phyloP scores from a whole-genome alignment of 2,329 filamentous ascomycete genomes.

The Pezicula carpinea region DNA sequence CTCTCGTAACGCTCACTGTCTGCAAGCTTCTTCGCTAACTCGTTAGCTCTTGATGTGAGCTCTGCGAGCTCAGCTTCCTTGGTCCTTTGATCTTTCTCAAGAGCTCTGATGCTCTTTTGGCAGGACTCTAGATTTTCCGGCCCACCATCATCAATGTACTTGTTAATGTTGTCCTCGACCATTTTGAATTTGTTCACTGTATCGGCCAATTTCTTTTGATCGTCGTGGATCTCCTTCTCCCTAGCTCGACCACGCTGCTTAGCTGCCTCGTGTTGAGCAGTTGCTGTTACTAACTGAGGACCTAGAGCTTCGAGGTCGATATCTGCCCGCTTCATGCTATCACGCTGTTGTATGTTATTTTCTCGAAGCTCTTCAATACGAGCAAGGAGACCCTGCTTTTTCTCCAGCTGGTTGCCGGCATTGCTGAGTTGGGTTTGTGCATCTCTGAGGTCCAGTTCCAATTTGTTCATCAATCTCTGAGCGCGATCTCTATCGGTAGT shows the following conservation, averaged over 20 bases:
- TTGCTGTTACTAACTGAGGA: slow-evolving; percentile 71
- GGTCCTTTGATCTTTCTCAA: slow-evolving; percentile 61
- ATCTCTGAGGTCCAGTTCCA: slow-evolving; percentile 77
- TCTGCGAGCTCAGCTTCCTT: slow-evolving; percentile 64
- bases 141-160: slow-evolving; percentile 74
- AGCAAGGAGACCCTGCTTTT: slow-evolving; percentile 64
- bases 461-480: slow-evolving; percentile 59
- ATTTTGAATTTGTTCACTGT: slow-evolving; percentile 74
- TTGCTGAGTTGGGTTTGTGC: slow-evolving; percentile 67
- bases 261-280: slow-evolving; percentile 72
- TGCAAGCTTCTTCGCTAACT: slow-evolving; percentile 69
- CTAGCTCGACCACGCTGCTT: slow-evolving; percentile 65
- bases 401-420: slow-evolving; percentile 71
- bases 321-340: slow-evolving; percentile 65
- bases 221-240: slow-evolving; percentile 67
- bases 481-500: slow-evolving; percentile 67
- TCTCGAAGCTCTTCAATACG: slow-evolving; percentile 72
- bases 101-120: slow-evolving; percentile 60
- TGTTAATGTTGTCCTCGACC: slow-evolving; percentile 71
- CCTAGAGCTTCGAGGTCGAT: slow-evolving; percentile 68
- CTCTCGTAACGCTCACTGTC: slow-evolving; percentile 80
- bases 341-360: slow-evolving; percentile 63
- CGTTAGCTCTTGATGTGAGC: slow-evolving; percentile 68
- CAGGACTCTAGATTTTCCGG: slow-evolving; percentile 65
- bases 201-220: slow-evolving; percentile 66